Evolutionary conservation across 1,139 yeast genomes (phyloP).

Genomic region (Kurtzmaniella quercitrusa): DNA sequence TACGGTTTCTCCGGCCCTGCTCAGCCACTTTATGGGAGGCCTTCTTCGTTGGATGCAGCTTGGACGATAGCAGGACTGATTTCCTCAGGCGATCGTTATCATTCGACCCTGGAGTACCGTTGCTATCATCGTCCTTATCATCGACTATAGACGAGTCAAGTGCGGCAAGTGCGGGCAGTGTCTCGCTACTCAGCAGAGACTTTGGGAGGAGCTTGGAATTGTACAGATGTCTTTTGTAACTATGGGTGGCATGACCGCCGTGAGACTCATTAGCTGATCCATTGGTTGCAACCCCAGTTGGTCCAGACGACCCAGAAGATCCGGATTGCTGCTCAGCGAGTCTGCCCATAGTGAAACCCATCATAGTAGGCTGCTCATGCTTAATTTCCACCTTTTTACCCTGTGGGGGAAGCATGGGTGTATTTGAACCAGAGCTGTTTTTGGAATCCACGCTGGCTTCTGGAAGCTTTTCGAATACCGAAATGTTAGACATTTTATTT

Average conservation of each 20-base stretch:
- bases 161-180: slow-evolving; percentile 12
- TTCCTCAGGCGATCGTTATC: slow-evolving; percentile 1
- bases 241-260: too few relatives aligned
- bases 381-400: slow-evolving; percentile 21
- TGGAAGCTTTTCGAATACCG: slow-evolving; percentile 31
- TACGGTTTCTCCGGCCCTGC: slow-evolving; percentile 89
- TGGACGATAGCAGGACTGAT: slow-evolving; percentile 14
- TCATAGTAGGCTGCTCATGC: slow-evolving; percentile 17
- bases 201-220: slow-evolving; percentile 10
- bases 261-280: too few relatives aligned
- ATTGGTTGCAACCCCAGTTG: too few relatives aligned
- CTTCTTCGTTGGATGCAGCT: slow-evolving; percentile 46
- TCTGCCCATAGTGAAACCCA: slow-evolving; percentile 49
- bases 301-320: neutral
- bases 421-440: slow-evolving; percentile 13
- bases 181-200: slow-evolving; percentile 16
- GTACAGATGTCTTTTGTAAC: slow-evolving; percentile 8
- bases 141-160: neutral
- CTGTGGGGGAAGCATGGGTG: slow-evolving; percentile 41
- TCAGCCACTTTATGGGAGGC: slow-evolving; percentile 92
- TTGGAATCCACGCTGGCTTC: slow-evolving; percentile 26
- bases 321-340: slow-evolving; percentile 36
- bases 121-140: neutral
- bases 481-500: slow-evolving; percentile 5
- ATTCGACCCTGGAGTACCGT: neutral